Conservation (phyloP, 495 filamentous ascomycete species). For the Melanomma pulvis-pyrius region DNA sequence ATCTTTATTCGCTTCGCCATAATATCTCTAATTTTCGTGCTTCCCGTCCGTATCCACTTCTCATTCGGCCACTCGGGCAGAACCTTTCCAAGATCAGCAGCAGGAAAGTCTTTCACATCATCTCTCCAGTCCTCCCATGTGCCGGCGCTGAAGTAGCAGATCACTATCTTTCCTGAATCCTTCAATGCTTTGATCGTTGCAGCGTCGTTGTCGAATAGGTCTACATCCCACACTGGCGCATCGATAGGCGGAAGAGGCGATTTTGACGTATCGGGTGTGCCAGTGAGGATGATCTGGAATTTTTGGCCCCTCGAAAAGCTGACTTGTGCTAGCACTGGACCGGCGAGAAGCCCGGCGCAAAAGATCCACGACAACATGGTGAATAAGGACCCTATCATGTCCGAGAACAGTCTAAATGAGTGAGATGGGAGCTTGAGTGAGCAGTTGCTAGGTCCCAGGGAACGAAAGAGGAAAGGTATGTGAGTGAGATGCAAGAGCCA, state of each 20-base stretch:
- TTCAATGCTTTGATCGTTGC: constrained; percentile 55
- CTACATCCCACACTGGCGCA: constrained; percentile 62
- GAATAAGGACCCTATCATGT: neutral
- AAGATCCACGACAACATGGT: constrained; percentile 26
- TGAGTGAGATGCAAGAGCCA: constrained; percentile 13
- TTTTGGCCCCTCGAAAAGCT: constrained; percentile 25
- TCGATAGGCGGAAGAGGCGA: constrained; percentile 37
- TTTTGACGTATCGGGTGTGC: constrained; percentile 24
- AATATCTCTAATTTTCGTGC: constrained; percentile 58
- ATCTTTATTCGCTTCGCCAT: constrained; percentile 62
- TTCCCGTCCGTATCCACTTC: constrained; percentile 62
- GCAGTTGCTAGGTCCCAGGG: neutral
- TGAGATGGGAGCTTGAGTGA: neutral
- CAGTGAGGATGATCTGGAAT: constrained; percentile 30
- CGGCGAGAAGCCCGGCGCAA: constrained; percentile 5
- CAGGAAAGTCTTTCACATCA: constrained; percentile 57
- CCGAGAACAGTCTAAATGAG: neutral
- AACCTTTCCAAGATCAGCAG: constrained; percentile 54
- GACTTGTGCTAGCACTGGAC: neutral
- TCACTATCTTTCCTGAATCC: constrained; percentile 55
- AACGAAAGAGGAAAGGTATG: constrained; percentile 7
- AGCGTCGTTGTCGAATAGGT: constrained; percentile 59
- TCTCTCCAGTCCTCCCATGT: constrained; percentile 62
- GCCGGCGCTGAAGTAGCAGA: constrained; percentile 77
- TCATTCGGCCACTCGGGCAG: constrained; percentile 69